phyloP scores from a whole-genome alignment of 2,329 filamentous ascomycete species.

The Huntiella moniliformis region DNA sequence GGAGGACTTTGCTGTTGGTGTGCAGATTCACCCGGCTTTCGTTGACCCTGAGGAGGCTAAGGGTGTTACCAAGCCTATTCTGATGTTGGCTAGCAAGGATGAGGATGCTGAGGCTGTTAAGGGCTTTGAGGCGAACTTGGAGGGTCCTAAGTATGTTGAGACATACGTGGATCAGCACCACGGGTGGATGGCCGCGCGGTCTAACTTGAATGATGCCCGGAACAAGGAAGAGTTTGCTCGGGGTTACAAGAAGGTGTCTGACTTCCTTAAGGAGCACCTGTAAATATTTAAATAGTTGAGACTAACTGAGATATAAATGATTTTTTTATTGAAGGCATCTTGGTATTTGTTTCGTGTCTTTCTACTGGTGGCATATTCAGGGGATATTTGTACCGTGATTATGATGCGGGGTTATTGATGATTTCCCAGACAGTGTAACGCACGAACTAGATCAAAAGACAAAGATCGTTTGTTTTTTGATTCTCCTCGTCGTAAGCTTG shows the following conservation, averaged over 20 bases:
- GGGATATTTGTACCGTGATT: too few species aligned
- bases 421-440: too few species aligned
- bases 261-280: constrained; percentile 37
- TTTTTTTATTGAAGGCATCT: too few species aligned
- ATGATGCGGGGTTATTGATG: too few species aligned
- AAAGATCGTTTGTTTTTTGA: too few species aligned
- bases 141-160: constrained; percentile 40
- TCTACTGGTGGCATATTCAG: too few species aligned
- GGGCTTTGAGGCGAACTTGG: constrained; percentile 35
- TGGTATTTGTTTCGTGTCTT: too few species aligned
- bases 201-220: constrained; percentile 35
- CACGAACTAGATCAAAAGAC: too few species aligned
- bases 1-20: constrained; percentile 30
- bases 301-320: too few species aligned
- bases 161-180: constrained; percentile 49
- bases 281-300: constrained; percentile 13
- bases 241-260: constrained; percentile 38
- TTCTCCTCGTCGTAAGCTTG: too few species aligned
- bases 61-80: constrained; percentile 40
- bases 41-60: constrained; percentile 42
- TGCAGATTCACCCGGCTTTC: constrained; percentile 43
- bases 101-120: constrained; percentile 36
- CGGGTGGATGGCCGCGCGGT: constrained; percentile 55
- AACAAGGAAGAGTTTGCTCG: constrained; percentile 43
- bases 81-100: constrained; percentile 47